A percentile compares a stretch with the other conserved stretches of the same genome.
Conservation (phyloP, 768 basidiomycete genomes). For the Amylocystis lapponica region DNA sequence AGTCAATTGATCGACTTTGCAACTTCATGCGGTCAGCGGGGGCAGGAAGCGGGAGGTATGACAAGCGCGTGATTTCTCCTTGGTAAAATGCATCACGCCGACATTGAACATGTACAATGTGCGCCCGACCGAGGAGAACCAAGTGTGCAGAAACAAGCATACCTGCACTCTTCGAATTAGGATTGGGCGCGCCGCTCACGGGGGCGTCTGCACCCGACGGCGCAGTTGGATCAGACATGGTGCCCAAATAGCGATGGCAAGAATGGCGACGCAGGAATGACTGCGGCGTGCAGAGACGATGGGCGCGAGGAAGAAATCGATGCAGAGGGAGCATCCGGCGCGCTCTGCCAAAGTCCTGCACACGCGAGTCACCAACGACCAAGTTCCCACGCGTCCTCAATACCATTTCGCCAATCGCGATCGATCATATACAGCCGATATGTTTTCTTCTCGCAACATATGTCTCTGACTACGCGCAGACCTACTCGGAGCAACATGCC, state of each 20-base stretch:
- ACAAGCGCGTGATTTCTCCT: too few species aligned
- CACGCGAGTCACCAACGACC: slow-evolving; percentile 3
- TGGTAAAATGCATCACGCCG: too few species aligned
- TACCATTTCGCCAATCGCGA: too few species aligned
- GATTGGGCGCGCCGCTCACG: background rate
- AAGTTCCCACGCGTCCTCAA: background rate
- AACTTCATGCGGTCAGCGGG: background rate
- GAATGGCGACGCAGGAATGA: background rate
- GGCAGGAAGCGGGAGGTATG: too few species aligned
- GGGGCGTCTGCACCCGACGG: background rate
- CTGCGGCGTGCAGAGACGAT: background rate
- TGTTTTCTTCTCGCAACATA: too few species aligned
- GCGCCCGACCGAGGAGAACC: background rate
- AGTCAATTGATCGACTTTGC: background rate
- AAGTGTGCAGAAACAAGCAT: background rate
- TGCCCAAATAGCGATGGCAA: background rate
- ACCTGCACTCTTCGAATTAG: slow-evolving; percentile 6
- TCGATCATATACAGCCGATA: too few species aligned
- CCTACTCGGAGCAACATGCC: slow-evolving; percentile 3
- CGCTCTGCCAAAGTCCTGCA: background rate
- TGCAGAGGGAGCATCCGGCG: slow-evolving; percentile 1
- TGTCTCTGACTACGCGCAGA: too few species aligned
- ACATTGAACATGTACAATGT: too few species aligned
- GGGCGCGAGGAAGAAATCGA: slow-evolving; percentile 1
- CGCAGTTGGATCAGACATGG: slow-evolving; percentile 2